These are phyloP conservation scores for Magnaporthiopsis incrustans DNA, from an alignment of 2,329 filamentous ascomycete species.

Conservation along the genomic window DNA sequence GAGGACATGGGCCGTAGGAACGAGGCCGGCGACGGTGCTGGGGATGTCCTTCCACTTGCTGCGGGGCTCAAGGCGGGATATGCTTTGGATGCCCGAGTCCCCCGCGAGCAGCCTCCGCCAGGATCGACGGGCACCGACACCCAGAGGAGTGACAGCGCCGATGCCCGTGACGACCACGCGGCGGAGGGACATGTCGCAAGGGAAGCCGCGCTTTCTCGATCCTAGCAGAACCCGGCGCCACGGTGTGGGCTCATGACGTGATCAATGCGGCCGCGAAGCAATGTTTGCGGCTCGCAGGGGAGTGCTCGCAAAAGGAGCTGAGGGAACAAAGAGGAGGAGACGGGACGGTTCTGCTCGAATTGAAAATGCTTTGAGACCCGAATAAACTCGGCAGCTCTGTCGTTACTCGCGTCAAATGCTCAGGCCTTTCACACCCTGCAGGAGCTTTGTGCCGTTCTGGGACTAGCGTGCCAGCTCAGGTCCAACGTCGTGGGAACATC, in stretches of 20 bases:
- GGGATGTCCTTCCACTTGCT: slow-evolving; percentile 63
- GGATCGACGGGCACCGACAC: slow-evolving; percentile 66
- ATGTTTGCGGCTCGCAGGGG: not conserved
- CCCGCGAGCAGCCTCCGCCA: slow-evolving; percentile 77
- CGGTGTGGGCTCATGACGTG: not conserved
- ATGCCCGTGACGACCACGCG: slow-evolving; percentile 80
- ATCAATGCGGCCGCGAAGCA: not conserved
- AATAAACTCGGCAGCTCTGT: not conserved
- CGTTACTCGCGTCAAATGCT: too few relatives aligned
- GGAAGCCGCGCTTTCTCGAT: not conserved
- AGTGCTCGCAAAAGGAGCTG: not conserved
- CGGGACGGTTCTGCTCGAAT: not conserved
- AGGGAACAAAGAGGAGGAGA: not conserved
- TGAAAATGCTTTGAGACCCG: not conserved
- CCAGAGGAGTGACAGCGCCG: slow-evolving; percentile 75
- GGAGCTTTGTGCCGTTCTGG: not conserved
- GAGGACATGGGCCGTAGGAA: slow-evolving; percentile 42
- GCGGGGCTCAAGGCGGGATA: slow-evolving; percentile 50
- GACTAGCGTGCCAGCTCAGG: not conserved
- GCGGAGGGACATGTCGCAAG: slow-evolving; percentile 29
- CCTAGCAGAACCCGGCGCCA: not conserved
- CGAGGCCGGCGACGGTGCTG: slow-evolving; percentile 75
- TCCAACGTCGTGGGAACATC: not conserved
- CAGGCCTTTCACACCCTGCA: not conserved
- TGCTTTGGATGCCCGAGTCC: slow-evolving; percentile 71